Conservation (phyloP, 306 rosid species). For the Adenanthera pavonina region DNA sequence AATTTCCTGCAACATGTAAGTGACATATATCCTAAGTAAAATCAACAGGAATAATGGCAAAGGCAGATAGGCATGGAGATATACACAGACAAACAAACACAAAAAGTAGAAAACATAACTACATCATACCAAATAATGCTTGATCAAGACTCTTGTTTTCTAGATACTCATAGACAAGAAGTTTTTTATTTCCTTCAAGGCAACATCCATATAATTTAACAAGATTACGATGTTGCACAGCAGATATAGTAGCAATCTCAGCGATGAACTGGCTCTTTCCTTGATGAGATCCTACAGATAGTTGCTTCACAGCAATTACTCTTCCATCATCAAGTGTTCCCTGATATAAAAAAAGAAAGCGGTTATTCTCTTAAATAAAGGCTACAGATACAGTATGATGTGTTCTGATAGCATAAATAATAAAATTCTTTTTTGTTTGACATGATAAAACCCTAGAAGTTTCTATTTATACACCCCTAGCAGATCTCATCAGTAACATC, state of each 20-base stretch:
- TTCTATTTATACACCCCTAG: not conserved
- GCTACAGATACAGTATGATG: not conserved
- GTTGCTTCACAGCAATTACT: conserved; percentile 79
- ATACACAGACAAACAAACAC: not conserved
- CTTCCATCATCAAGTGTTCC: conserved; percentile 81
- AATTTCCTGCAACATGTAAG: conserved; percentile 50
- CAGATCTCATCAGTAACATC: not conserved
- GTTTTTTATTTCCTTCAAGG: conserved; percentile 67
- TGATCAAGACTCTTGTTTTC: conserved; percentile 89
- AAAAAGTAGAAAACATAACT: not conserved
- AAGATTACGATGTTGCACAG: conserved; percentile 84
- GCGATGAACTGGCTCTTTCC: conserved; percentile 81
- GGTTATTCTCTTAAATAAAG: not conserved
- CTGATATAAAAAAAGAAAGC: conserved; percentile 43
- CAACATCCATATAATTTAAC: conserved; percentile 84
- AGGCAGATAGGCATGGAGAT: not conserved
- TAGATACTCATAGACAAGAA: conserved; percentile 80
- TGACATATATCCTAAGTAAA: not conserved
- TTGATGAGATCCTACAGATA: conserved; percentile 76
- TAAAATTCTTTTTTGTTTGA: not conserved
- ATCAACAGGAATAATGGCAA: not conserved
- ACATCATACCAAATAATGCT: conserved; percentile 78
- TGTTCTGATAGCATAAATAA: not conserved
- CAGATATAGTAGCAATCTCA: conserved; percentile 86
- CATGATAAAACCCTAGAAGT: not conserved